Evolutionary conservation across 306 rosid genomes (phyloP).

Genomic region (Malus domestica): DNA sequence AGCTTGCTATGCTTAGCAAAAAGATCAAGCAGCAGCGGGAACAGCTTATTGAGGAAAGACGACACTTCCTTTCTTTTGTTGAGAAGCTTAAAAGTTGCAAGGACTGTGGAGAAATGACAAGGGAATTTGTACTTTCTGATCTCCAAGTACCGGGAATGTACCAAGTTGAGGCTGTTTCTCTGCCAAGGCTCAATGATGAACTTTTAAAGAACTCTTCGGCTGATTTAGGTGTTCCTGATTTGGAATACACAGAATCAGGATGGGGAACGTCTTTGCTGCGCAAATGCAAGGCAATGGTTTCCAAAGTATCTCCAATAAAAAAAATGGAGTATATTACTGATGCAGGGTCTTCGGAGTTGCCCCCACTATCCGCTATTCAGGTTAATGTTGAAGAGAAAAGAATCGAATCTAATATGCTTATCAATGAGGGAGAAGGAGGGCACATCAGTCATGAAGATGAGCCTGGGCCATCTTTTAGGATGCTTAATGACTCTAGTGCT

Average conservation of each 20-base stretch:
- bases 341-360: slow-evolving; percentile 27
- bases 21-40: slow-evolving; percentile 74
- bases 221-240: slow-evolving; percentile 25
- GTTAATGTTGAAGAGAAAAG: slow-evolving; percentile 18
- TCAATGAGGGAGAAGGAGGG: slow-evolving; percentile 26
- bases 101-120: slow-evolving; percentile 53
- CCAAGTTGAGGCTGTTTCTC: slow-evolving; percentile 21
- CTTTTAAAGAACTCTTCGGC: slow-evolving; percentile 20
- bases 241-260: slow-evolving; percentile 33
- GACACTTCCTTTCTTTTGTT: slow-evolving; percentile 50
- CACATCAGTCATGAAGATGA: slow-evolving; percentile 19
- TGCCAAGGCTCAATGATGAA: slow-evolving; percentile 26
- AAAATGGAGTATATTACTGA: slow-evolving; percentile 34
- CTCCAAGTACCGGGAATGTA: slow-evolving; percentile 50
- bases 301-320: slow-evolving; percentile 55
- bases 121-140: slow-evolving; percentile 56
- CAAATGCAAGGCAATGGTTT: slow-evolving; percentile 60
- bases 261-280: slow-evolving; percentile 47
- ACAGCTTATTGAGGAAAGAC: slow-evolving; percentile 56
- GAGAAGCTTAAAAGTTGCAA: slow-evolving; percentile 71
- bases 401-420: slow-evolving; percentile 21
- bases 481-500: slow-evolving; percentile 23
- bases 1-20: slow-evolving; percentile 62
- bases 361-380: slow-evolving; percentile 27
- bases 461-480: slow-evolving; percentile 26